Base-by-base conservation (phyloP, 495 filamentous ascomycete genomes). In the Parmelia sp. region DNA sequence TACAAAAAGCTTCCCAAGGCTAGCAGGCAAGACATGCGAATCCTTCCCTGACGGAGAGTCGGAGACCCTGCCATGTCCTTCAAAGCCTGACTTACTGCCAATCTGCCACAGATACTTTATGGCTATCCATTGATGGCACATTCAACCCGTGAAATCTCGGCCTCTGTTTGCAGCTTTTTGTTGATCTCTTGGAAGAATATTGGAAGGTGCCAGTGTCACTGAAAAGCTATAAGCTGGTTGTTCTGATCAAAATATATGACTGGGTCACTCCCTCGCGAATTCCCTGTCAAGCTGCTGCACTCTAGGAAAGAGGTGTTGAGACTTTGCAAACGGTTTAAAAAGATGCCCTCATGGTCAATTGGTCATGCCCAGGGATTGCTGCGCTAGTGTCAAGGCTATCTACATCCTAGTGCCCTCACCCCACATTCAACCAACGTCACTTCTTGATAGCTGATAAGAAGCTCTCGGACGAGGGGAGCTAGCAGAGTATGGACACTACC, bases 381-480 rank as follows among this genome's bases (percentile, higher is more conserved):
- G 29, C 44, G 47, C 60, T 55, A 62, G 60, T 17, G 0, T 4
- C 23, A 62, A 29, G 14, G 27, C 33, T 62, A 25, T 63, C 49
- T 33, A 33, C 61, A 63, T 23, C 33, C 11, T 57, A 57, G 2
- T 37, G 61, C 19, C 12, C 49, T 63, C 57, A 45, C 51, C 61
- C 61, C 61, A 57, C 61, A 40, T 42, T 25, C 11, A 14, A 53
- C 39, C 36, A 17, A 63, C 33, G 51, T 63, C 61, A 63, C 35
- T 63, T 29, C 29, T 27, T 21, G 61, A 63, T 63, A 63, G 57
- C 36, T 21, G 61, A 63, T 63, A 63, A 63, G 61, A 36, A 56
- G 37, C 39, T 25, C 21, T 57, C 51, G 37, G n/a, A n/a, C n/a
- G n/a, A n/a, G n/a, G n/a, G n/a, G 44, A 40, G 25, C 21, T 42